These are phyloP conservation scores for Kitagawia praeruptora DNA, from an alignment of 129 eudicot species.

Conservation along the genomic window DNA sequence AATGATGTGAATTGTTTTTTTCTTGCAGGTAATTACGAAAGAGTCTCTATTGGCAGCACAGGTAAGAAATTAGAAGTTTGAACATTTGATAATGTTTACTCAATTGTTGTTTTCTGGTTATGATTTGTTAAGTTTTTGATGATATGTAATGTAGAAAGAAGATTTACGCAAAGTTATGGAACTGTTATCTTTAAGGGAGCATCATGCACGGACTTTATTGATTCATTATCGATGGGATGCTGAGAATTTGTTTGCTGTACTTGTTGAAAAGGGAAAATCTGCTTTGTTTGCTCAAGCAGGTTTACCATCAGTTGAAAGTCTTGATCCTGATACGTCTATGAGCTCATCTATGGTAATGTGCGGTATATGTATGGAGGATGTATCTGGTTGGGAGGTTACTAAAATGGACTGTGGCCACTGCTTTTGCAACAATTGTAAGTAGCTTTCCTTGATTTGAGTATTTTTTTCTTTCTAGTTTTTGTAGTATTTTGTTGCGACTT, in stretches of 20 bases:
- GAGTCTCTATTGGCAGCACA: slow-evolving; percentile 57
- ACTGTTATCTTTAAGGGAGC: slow-evolving; percentile 71
- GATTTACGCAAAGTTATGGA: slow-evolving; percentile 81
- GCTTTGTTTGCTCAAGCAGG: slow-evolving; percentile 78
- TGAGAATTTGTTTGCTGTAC: slow-evolving; percentile 59
- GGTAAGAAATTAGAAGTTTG: slow-evolving; percentile 17
- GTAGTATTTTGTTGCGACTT: not conserved
- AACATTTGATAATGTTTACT: not conserved
- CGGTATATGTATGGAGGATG: slow-evolving; percentile 80
- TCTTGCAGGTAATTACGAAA: slow-evolving; percentile 45
- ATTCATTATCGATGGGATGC: slow-evolving; percentile 91
- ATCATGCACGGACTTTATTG: slow-evolving; percentile 84
- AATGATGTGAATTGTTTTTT: not conserved
- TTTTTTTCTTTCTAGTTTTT: not conserved
- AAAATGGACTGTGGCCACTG: slow-evolving; percentile 91
- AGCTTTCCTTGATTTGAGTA: not conserved
- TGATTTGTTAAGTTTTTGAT: not conserved
- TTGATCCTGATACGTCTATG: slow-evolving; percentile 28
- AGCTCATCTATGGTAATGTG: slow-evolving; percentile 54
- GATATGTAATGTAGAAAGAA: slow-evolving; percentile 48
- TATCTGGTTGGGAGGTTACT: slow-evolving; percentile 50
- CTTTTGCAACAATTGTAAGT: slow-evolving; percentile 90
- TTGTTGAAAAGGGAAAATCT: slow-evolving; percentile 76
- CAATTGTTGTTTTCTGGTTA: not conserved
- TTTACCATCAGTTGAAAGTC: slow-evolving; percentile 32